Base-by-base conservation (phyloP, 164 flowering plant species). In the Dillenia suffruticosa region DNA sequence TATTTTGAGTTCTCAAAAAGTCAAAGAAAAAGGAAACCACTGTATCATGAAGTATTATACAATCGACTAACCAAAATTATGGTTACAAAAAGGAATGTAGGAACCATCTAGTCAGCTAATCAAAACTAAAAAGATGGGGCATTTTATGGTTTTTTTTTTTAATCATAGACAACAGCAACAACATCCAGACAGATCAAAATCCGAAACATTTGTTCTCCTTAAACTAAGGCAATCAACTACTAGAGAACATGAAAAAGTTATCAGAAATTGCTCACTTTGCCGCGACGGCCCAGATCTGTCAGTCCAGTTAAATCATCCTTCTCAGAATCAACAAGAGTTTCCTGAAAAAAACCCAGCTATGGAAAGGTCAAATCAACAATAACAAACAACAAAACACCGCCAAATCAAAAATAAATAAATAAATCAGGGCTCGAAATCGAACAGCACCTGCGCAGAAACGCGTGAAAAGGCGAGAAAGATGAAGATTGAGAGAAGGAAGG, bases 281-380 rank as follows among this genome's bases (percentile, higher is more conserved):
- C 79, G 12, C 84, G 82, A 40, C 89, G 79, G 19, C 84, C 89
- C 40, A 84, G 80, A 76, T 81, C 82, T 58, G n/a, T 67, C 46
- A 55, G 65, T 32, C 66, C 65, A 54, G 15, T 51, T 6, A 67
- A 44, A 1, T 66, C 77, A 9, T 62, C 76, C 59, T 56, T 57
- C 46, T 72, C 76, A 55, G 9, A 46, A 15, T 71, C 81, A 57
- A n/a, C 54, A 44, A 19, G 57, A 22, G 50, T 49, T n/a, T 73
- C 73, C 75, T 61, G 59, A 12, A 48, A 9, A 9, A 47, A 58
- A 6, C 40, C 40, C 40, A 32, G 7, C 4, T 5, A 32, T 5
- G 5, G 40, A 5, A 32, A 32, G 7, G 40, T 32, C 40, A 5
- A 32, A 32, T 32, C 7, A 32, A 32, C 40, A 32, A 32, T 6